Evolutionary conservation across 208 protist genomes (phyloP).

Genomic region (Porcisia deanei): DNA sequence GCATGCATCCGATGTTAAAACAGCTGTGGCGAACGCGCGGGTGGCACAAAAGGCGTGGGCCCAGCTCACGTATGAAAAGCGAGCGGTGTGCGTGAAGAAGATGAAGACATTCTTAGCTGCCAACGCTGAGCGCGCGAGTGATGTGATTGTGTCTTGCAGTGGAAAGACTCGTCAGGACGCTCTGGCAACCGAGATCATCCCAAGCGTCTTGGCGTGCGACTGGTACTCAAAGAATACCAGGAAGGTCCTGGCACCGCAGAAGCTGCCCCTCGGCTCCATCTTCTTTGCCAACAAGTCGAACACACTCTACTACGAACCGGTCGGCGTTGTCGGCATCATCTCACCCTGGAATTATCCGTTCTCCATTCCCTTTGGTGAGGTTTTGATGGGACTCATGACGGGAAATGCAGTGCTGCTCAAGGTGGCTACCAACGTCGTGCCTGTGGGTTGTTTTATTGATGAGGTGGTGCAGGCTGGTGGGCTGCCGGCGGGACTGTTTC

Average conservation of each 20-base stretch:
- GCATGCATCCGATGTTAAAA: slow-evolving; percentile 29
- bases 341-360: slow-evolving; percentile 92
- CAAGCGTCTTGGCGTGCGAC: slow-evolving; percentile 59
- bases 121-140: slow-evolving; percentile 53
- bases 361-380: slow-evolving; percentile 81
- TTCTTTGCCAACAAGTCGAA: slow-evolving; percentile 84
- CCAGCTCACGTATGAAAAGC: slow-evolving; percentile 46
- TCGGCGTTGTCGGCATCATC: slow-evolving; percentile 87
- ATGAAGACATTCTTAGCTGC: slow-evolving; percentile 60
- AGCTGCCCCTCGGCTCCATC: slow-evolving; percentile 49
- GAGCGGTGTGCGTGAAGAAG: slow-evolving; percentile 53
- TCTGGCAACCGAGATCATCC: slow-evolving; percentile 71
- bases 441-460: slow-evolving; percentile 69
- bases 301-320: slow-evolving; percentile 70
- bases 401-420: slow-evolving; percentile 83
- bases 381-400: slow-evolving; percentile 84
- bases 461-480: slow-evolving; percentile 56
- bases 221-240: slow-evolving; percentile 81
- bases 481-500: slow-evolving; percentile 66
- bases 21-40: slow-evolving; percentile 40
- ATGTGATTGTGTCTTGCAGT: slow-evolving; percentile 56
- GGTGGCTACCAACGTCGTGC: slow-evolving; percentile 58
- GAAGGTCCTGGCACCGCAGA: slow-evolving; percentile 42
- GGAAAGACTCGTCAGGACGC: slow-evolving; percentile 80
- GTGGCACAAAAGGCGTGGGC: slow-evolving; percentile 67